phyloP scores from a whole-genome alignment of 768 basidiomycete species.

The Leucosporidium scottii region DNA sequence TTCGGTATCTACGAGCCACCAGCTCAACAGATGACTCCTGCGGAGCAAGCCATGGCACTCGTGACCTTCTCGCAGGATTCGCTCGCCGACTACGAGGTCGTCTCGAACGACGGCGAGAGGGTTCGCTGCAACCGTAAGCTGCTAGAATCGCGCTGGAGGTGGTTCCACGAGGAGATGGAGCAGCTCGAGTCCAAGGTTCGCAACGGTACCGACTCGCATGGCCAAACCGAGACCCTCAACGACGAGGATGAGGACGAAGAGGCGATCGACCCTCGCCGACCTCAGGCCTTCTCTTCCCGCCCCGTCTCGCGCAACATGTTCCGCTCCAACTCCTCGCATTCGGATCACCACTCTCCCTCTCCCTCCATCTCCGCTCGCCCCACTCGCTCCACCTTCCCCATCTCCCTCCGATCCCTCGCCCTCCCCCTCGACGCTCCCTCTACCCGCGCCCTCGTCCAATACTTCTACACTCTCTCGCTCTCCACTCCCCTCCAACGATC shows the following conservation, averaged over 20 bases:
- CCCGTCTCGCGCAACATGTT: background rate
- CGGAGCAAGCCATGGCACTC: conserved; percentile 78
- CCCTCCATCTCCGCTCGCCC: background rate
- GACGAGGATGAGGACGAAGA: too few species aligned
- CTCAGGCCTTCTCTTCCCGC: background rate
- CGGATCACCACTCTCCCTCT: background rate
- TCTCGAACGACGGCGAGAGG: conserved; percentile 83
- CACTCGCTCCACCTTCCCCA: background rate
- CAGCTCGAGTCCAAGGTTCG: conserved; percentile 1
- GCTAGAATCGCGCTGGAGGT: conserved; percentile 85
- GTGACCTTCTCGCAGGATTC: conserved; percentile 50
- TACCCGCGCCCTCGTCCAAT: conserved; percentile 80
- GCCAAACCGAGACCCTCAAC: too few species aligned
- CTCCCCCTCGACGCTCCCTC: conserved; percentile 84
- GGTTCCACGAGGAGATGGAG: conserved; percentile 55
- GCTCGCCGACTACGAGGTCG: conserved; percentile 64
- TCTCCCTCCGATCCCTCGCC: conserved; percentile 53
- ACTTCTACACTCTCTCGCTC: conserved; percentile 79
- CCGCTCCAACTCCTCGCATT: background rate
- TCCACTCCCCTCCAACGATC: conserved; percentile 85
- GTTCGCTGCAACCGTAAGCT: conserved; percentile 72
- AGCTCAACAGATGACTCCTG: conserved; percentile 51
- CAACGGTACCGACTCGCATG: too few species aligned
- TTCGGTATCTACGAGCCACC: conserved; percentile 94
- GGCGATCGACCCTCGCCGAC: too few species aligned